Conservation (phyloP, 2,329 filamentous ascomycete species). For the Aspergillus thermomutatus region DNA sequence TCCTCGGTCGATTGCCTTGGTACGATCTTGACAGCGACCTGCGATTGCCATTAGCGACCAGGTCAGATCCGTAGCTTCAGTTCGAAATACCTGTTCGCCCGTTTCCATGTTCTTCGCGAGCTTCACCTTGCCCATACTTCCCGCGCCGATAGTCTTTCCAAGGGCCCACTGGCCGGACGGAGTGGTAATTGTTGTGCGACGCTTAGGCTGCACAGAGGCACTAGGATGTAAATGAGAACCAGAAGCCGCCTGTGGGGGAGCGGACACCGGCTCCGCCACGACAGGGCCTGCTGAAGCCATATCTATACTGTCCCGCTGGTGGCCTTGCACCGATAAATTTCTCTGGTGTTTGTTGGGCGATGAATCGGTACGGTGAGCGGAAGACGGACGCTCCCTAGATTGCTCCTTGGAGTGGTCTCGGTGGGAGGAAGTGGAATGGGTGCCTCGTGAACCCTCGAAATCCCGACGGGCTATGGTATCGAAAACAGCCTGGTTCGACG, state of each 20-base stretch:
- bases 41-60: slow-evolving; percentile 7
- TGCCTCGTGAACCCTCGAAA: slow-evolving; percentile 68
- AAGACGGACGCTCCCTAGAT: slow-evolving; percentile 39
- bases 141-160: slow-evolving; percentile 94
- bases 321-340: slow-evolving; percentile 39
- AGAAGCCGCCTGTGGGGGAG: slow-evolving; percentile 48
- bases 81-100: slow-evolving; percentile 72
- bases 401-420: slow-evolving; percentile 65
- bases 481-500: slow-evolving; percentile 47
- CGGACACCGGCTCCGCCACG: slow-evolving; percentile 52
- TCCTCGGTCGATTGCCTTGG: slow-evolving; percentile 87
- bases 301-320: slow-evolving; percentile 43
- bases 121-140: slow-evolving; percentile 99
- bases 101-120: slow-evolving; percentile 86
- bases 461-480: slow-evolving; percentile 62
- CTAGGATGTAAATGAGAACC: slow-evolving; percentile 28
- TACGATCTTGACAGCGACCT: slow-evolving; percentile 97
- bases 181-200: slow-evolving; percentile 80
- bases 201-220: slow-evolving; percentile 42
- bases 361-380: slow-evolving; percentile 53
- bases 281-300: slow-evolving; percentile 48
- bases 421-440: slow-evolving; percentile 54
- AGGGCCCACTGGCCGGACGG: slow-evolving; percentile 90
- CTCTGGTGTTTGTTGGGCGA: slow-evolving; percentile 44
- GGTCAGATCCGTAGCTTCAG: background rate